phyloP scores from a whole-genome alignment of 805 yeast species.

The Candida sithepensis region DNA sequence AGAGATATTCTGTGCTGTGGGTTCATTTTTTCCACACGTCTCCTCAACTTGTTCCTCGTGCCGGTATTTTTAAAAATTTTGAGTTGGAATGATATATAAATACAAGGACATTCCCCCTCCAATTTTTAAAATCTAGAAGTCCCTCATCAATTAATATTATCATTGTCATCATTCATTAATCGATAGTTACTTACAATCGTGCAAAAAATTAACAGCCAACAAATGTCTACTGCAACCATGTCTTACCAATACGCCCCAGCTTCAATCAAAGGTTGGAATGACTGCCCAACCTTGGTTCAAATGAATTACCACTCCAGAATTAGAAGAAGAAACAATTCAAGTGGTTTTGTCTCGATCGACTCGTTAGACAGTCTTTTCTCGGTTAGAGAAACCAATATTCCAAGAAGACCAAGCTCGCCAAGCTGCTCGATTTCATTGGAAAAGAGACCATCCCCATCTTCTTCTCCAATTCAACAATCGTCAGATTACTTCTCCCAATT shows the following conservation, averaged over 20 bases:
- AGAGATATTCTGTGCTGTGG: too few relatives aligned
- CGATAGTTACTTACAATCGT: too few relatives aligned
- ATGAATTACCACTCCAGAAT: constrained; percentile 5
- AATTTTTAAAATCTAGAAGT: too few relatives aligned
- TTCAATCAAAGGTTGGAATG: constrained; percentile 42
- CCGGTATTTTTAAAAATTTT: too few relatives aligned
- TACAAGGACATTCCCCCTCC: too few relatives aligned
- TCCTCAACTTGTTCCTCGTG: too few relatives aligned
- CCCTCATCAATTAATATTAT: background rate
- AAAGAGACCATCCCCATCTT: constrained; percentile 1
- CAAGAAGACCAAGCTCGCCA: constrained; percentile 6
- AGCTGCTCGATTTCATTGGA: constrained; percentile 3
- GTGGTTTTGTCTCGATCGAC: constrained; percentile 1
- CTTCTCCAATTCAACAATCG: constrained; percentile 4
- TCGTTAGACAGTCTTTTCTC: constrained; percentile 3
- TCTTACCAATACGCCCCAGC: constrained; percentile 27
- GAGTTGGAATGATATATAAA: too few relatives aligned
- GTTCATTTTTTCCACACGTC: too few relatives aligned
- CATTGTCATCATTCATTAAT: too few relatives aligned
- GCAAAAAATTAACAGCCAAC: too few relatives aligned
- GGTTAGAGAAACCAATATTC: constrained; percentile 3
- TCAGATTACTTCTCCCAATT: background rate
- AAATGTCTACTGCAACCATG: constrained; percentile 2
- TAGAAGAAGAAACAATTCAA: constrained; percentile 7
- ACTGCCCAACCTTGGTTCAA: constrained; percentile 43